These are phyloP conservation scores for Asterella californica DNA, from an alignment of 225 moss, liverwort and hornwort genomes.

Conservation along the genomic window DNA sequence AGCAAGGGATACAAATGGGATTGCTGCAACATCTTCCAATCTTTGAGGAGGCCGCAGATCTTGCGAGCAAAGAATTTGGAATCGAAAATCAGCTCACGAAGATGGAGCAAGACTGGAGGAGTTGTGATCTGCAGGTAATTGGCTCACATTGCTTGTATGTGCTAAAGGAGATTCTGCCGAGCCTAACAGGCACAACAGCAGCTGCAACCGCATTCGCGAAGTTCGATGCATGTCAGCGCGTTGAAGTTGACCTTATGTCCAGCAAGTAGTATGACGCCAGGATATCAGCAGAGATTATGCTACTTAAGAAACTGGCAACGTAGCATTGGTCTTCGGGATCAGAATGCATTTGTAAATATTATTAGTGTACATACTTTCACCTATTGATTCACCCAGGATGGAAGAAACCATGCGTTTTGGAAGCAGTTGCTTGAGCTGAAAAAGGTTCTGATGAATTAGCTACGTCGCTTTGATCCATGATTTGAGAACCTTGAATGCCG, in stretches of 20 bases:
- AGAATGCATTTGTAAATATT: background rate
- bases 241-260: background rate
- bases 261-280: background rate
- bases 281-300: background rate
- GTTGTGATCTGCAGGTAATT: constrained; percentile 52
- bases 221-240: background rate
- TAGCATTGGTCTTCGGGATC: background rate
- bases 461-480: background rate
- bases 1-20: constrained; percentile 58
- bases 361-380: no score
- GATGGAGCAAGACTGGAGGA: constrained; percentile 82
- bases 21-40: constrained; percentile 50
- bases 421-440: background rate
- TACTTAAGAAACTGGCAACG: background rate
- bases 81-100: constrained; percentile 69
- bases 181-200: background rate
- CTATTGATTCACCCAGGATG: background rate
- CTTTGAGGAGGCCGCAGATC: constrained; percentile 65
- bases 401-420: background rate
- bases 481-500: background rate
- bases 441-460: background rate
- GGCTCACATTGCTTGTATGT: background rate
- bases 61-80: constrained; percentile 76
- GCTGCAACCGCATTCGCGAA: background rate
- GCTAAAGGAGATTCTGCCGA: background rate